Evolutionary conservation across 257 asterid genomes (phyloP), one percentile per base, ranked within the genome.

Genomic region (Ligustrum vulgare): DNA sequence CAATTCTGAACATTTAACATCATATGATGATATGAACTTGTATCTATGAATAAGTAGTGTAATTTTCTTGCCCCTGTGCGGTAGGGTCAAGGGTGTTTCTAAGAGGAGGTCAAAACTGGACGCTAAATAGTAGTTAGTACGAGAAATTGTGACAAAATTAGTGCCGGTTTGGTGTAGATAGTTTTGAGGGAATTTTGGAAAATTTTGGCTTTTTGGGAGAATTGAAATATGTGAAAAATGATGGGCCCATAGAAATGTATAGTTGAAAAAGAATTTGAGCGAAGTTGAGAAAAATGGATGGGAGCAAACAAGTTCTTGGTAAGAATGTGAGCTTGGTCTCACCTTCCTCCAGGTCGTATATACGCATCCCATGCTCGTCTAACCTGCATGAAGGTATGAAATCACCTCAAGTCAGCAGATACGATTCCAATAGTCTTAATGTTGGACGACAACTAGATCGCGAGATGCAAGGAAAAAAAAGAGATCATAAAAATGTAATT

Each of bases 271-370:
- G n/a, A n/a, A n/a, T n/a, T n/a, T n/a, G n/a, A n/a, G n/a, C n/a
- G n/a, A n/a, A n/a, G n/a, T n/a, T n/a, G n/a, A n/a, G n/a, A n/a
- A n/a, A n/a, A n/a, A n/a, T n/a, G n/a, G n/a, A n/a, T n/a, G n/a
- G n/a, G n/a, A n/a, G n/a, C n/a, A n/a, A n/a, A n/a, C n/a, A n/a
- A n/a, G n/a, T n/a, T n/a, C n/a, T n/a, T n/a, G n/a, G n/a, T 56
- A 20, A 54, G 33, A 37, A 20, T 9, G 35, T 69, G 25, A 23
- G 31, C 78, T 25, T 47, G 65, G 60, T 31, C 81, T 72, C 78
- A 94, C 98, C 97, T 92, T 88, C 97, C 99, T 70, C 98, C 97
- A 39, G 97, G 91, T 80, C 98, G 81, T 78, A 92, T 67, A 80
- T 85, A 93, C 64, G 96, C 90, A 84, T 94, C 99, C 99, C 99